Evolutionary conservation across 768 basidiomycete species (phyloP).

Genomic region (Hericium erinaceus): DNA sequence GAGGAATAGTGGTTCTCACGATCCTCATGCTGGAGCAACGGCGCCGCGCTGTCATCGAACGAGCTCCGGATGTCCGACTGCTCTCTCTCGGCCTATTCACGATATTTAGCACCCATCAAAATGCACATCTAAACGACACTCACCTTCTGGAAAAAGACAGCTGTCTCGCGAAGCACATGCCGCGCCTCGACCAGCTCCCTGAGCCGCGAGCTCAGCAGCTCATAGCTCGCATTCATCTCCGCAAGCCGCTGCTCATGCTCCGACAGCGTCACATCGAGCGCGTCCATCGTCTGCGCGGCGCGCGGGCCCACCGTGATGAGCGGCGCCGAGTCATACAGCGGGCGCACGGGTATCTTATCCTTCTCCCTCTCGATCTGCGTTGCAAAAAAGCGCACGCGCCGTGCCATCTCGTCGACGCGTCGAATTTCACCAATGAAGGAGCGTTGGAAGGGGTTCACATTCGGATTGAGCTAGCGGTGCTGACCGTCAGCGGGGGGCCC

Average conservation of each 20-base stretch:
- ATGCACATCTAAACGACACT: conserved; percentile 12
- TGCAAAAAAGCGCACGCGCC: conserved; percentile 85
- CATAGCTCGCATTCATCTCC: conserved; percentile 92
- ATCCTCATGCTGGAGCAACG: conserved; percentile 87
- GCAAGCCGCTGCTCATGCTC: conserved; percentile 79
- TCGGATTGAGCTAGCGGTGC: conserved; percentile 71
- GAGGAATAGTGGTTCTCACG: conserved; percentile 52
- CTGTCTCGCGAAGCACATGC: conserved; percentile 92
- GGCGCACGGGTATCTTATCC: conserved; percentile 73
- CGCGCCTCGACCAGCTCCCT: conserved; percentile 87
- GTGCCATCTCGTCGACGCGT: conserved; percentile 91
- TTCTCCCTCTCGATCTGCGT: conserved; percentile 81
- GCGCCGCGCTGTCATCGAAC: conserved; percentile 86
- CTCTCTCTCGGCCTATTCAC: conserved; percentile 63
- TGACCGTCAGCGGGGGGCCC: not conserved
- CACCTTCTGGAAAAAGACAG: conserved; percentile 89
- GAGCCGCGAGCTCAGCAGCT: conserved; percentile 75
- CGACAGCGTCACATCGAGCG: conserved; percentile 77
- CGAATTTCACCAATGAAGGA: conserved; percentile 96
- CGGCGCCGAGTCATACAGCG: conserved; percentile 79
- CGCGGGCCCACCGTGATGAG: conserved; percentile 87
- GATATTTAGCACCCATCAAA: not conserved
- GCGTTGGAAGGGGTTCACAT: conserved; percentile 95
- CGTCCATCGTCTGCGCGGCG: conserved; percentile 88
- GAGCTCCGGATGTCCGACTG: conserved; percentile 77